Evolutionary conservation across 2,329 filamentous ascomycete genomes (phyloP).

Genomic region (Torrubiella hemipterigena): DNA sequence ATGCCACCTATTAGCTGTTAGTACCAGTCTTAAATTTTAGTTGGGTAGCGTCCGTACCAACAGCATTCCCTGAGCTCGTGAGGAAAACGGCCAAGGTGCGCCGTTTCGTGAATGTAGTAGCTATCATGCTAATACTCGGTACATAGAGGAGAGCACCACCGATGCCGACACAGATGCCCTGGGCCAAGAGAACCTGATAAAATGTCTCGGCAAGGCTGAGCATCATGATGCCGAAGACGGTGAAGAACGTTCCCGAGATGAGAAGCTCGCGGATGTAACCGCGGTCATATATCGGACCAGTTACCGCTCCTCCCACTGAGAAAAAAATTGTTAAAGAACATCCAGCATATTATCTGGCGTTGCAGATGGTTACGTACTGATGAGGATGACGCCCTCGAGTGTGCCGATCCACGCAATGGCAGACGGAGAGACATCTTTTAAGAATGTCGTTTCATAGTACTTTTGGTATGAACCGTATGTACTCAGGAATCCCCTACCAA

Average conservation of each 20-base stretch:
- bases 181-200: conserved; percentile 27
- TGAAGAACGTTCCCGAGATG: conserved; percentile 19
- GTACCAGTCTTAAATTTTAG: conserved; percentile 40
- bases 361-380: background rate
- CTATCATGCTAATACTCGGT: conserved; percentile 24
- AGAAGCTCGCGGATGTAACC: conserved; percentile 18
- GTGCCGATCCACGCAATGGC: conserved; percentile 1
- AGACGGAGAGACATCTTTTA: background rate
- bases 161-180: conserved; percentile 41
- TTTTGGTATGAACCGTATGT: background rate
- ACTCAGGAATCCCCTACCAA: background rate
- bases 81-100: conserved; percentile 1
- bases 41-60: conserved; percentile 31
- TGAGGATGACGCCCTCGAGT: background rate
- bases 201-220: conserved; percentile 22
- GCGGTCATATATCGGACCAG: conserved; percentile 17
- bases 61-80: conserved; percentile 1
- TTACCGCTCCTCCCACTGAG: conserved; percentile 11
- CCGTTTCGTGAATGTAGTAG: background rate
- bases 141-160: conserved; percentile 37
- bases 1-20: conserved; percentile 44
- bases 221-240: conserved; percentile 24
- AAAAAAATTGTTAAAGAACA: background rate
- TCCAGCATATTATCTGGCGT: background rate
- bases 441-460: background rate